Base-by-base conservation (phyloP, 1,139 yeast genomes). In the Blastobotrys elegans region DNA sequence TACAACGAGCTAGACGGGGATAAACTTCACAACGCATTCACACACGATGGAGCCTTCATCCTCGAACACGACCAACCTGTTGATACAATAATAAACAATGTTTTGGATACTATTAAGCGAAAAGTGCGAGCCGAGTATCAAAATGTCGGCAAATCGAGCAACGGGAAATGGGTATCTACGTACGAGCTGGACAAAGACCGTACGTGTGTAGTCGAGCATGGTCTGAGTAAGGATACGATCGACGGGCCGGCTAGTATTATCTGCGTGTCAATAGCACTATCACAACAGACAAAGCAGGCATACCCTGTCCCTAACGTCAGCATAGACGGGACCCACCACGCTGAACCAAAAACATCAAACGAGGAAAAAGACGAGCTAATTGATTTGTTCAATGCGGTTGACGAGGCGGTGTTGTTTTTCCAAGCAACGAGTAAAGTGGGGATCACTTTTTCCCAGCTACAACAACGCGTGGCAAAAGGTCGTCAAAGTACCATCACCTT, bases 401-500 rank as follows among this genome's bases (percentile, higher is more conserved):
- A 58, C 32, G 51, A 56, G 6, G 49, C 58, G 11, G 47, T 58
- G 36, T 46, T 56, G 42, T 57, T 48, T 42, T 54, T 47, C 37
- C 49, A 52, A 30, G 59, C 60, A 1, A 55, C 62, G 2, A 47
- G 51, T 24, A 46, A 35, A 24, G 27, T 20, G 5, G 40, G 54
- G 13, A 58, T 60, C 22, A 47, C 50, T 17, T 50, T 58, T 24
- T 39, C 42, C 1, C 42, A 43, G 14, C 54, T 61, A 8, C 45
- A 46, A 22, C 26, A 49, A 14, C 44, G 61, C 3, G 59, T 58
- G 10, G 54, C 56, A 14, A 53, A 50, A 11, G 52, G 51, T 29
- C 46, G 60, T 10, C 55, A 60, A 3, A 47, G 53, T n/a, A 41
- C 56, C 2, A 48, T 63, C 11, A 48, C 54, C 3, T 37, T 56